Base-by-base conservation (phyloP, 2,329 filamentous ascomycete genomes). In the Trichoderma guizhouense region DNA sequence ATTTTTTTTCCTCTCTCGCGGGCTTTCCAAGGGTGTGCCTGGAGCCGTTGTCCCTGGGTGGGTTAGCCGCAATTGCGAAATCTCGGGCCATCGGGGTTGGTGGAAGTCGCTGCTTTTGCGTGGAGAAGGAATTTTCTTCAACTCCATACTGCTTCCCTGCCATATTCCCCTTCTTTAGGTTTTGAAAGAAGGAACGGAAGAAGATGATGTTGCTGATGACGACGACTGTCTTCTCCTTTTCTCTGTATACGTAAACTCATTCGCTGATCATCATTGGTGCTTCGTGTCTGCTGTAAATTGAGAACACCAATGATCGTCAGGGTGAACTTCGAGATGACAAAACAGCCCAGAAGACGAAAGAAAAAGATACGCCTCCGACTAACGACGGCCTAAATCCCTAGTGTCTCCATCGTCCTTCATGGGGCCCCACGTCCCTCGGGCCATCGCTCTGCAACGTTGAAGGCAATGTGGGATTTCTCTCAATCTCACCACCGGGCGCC, bases 81-180 rank as follows among this genome's bases (percentile, higher is more conserved):
- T 73, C 71, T 73, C 72, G 72, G 72, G 28, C 69, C 72, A 71
- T 73, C 72, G 72, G 72, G 58, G 60, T 53, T 43, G 69, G 72
- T 71, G 71, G 66, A 65, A 58, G 68, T 71, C 72, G 69, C 57
- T 73, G 55, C 36, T 18, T 26, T 32, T 32, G 39, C 32, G 61
- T 30, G 58, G 58, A 39, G 58, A 61, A 61, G 7, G 32, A 6
- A 15, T n/a, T 32, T 24, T 26, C 8, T 26, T 43, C 39, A 43
- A 43, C 39, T 43, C 15, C 39, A 8, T 43, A 18, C 39, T 43
- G 3, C 39, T 43, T 43, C 39, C 39, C 39, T 43, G 39, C 18
- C 11, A 5, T 18, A 7, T 26, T 24, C 3, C n/a, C 11, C 3
- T 24, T 53, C 3, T 24, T 53, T 53, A 3, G 8, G 5, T 21